Conservation (phyloP, 257 asterid species). For the Ehretia macrophylla region DNA sequence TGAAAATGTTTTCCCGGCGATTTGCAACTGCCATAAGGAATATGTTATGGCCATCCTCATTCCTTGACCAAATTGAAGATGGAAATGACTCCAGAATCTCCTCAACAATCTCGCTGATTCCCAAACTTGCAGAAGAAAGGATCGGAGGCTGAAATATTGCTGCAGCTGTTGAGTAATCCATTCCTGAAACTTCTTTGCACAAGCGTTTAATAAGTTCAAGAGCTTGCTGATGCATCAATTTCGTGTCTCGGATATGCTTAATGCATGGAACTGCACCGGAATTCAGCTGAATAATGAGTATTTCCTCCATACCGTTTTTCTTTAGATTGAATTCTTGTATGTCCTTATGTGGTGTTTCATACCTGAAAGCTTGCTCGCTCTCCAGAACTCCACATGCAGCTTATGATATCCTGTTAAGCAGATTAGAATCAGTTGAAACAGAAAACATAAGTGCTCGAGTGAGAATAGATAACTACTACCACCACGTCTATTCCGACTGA, state of each 20-base stretch:
- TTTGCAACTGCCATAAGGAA: constrained; percentile 33
- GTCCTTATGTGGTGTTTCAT: constrained; percentile 1
- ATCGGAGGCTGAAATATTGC: constrained; percentile 30
- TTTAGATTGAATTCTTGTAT: neutral
- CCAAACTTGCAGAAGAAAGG: constrained; percentile 29
- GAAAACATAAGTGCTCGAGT: neutral
- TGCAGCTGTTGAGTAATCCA: constrained; percentile 26
- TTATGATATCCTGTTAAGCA: constrained; percentile 17
- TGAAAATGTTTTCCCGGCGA: constrained; percentile 37
- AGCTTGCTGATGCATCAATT: constrained; percentile 32
- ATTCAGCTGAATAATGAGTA: neutral
- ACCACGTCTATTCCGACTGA: too few species aligned
- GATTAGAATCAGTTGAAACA: constrained; percentile 1
- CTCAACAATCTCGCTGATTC: constrained; percentile 36
- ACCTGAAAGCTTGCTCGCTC: constrained; percentile 14
- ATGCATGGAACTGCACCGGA: constrained; percentile 23
- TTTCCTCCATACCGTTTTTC: neutral
- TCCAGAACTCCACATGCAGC: constrained; percentile 20
- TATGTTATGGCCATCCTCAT: constrained; percentile 25
- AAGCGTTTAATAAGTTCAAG: constrained; percentile 26
- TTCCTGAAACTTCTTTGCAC: constrained; percentile 25
- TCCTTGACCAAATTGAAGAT: constrained; percentile 34
- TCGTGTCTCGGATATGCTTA: constrained; percentile 8
- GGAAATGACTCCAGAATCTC: constrained; percentile 41
- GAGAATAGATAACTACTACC: too few species aligned